Conservation (phyloP, 2,329 filamentous ascomycete genomes). For the Acephala macrosclerotiorum region DNA sequence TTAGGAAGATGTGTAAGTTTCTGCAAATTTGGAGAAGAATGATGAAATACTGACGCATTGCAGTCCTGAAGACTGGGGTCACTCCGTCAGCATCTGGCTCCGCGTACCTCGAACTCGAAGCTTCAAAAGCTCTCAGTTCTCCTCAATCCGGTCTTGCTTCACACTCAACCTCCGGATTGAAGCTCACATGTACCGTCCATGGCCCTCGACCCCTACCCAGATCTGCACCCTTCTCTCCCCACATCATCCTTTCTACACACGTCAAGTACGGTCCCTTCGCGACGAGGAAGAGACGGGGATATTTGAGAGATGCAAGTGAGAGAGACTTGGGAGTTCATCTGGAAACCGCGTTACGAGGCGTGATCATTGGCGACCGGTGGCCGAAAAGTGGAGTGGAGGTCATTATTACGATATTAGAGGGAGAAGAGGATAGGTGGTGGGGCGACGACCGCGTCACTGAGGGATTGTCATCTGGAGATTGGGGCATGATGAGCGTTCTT, state of each 20-base stretch:
- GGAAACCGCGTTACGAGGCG: slow-evolving; percentile 87
- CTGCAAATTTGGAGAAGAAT: neutral
- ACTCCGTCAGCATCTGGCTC: slow-evolving; percentile 94
- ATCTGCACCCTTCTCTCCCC: slow-evolving; percentile 89
- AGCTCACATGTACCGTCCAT: slow-evolving; percentile 92
- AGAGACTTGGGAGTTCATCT: slow-evolving; percentile 90
- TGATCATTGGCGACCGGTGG: slow-evolving; percentile 92
- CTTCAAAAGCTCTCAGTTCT: slow-evolving; percentile 51
- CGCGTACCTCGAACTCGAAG: slow-evolving; percentile 78
- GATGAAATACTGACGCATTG: slow-evolving; percentile 19
- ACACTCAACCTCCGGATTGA: slow-evolving; percentile 67
- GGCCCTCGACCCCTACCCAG: slow-evolving; percentile 90
- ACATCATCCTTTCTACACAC: slow-evolving; percentile 89
- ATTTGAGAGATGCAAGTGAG: slow-evolving; percentile 85
- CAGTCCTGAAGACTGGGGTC: slow-evolving; percentile 89
- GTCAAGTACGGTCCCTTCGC: slow-evolving; percentile 98
- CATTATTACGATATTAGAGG: slow-evolving; percentile 90
- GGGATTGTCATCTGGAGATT: slow-evolving; percentile 66
- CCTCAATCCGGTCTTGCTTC: slow-evolving; percentile 57
- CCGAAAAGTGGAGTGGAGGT: slow-evolving; percentile 99
- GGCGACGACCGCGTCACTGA: slow-evolving; percentile 60
- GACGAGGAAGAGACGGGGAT: slow-evolving; percentile 80
- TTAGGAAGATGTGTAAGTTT: slow-evolving; percentile 85
- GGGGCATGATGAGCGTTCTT: slow-evolving; percentile 91
- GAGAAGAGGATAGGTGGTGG: slow-evolving; percentile 81